phyloP scores from a whole-genome alignment of 2,329 filamentous ascomycete genomes.

The Verticillium klebahnii region DNA sequence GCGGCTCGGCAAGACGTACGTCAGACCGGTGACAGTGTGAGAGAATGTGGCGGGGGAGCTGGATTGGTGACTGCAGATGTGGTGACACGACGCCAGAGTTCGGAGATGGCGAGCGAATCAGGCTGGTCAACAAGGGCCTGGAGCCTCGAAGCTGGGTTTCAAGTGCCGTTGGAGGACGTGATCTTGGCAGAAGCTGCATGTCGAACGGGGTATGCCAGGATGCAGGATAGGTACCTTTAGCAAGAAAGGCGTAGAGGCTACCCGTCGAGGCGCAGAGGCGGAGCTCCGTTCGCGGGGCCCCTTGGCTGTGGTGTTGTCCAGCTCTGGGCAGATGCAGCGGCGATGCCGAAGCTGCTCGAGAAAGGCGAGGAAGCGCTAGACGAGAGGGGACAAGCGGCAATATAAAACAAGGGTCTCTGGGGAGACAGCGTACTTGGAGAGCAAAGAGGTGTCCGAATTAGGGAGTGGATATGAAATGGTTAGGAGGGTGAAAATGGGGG shows the following conservation, averaged over 20 bases:
- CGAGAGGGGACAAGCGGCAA: neutral
- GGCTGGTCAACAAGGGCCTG: too few species aligned
- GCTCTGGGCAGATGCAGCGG: neutral
- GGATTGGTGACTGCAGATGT: too few species aligned
- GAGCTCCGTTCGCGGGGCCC: neutral
- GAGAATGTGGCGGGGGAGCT: too few species aligned
- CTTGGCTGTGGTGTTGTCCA: neutral
- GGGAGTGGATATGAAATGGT: neutral
- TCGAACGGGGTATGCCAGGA: too few species aligned
- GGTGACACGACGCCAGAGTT: too few species aligned
- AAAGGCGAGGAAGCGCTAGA: neutral
- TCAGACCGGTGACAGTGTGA: too few species aligned
- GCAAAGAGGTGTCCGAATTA: neutral
- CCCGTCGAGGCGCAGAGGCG: neutral
- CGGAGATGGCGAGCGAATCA: too few species aligned
- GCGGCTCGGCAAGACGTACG: too few species aligned
- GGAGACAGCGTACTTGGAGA: neutral
- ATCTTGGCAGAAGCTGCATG: too few species aligned
- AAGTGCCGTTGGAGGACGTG: too few species aligned
- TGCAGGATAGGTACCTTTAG: too few species aligned
- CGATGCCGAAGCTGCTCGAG: neutral
- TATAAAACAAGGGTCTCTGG: neutral
- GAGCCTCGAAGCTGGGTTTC: too few species aligned
- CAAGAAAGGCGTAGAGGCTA: neutral
- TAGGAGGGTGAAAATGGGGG: neutral